Evolutionary conservation across 2,329 filamentous ascomycete genomes (phyloP), one percentile per base, ranked within the genome.

Genomic region (Aspergillus udagawae): DNA sequence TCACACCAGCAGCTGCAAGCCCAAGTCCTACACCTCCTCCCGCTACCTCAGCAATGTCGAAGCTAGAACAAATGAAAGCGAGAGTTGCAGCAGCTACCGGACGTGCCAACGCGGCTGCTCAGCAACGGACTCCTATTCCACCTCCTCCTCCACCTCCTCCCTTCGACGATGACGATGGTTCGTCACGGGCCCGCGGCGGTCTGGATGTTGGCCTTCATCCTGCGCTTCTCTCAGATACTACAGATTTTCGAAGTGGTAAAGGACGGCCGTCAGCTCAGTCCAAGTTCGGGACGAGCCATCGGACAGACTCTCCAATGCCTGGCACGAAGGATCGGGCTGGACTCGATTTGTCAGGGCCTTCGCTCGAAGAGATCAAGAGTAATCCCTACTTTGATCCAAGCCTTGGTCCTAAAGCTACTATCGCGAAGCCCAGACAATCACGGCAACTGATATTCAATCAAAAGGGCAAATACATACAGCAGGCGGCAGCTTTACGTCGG

Each of bases 381-480:
- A 96, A 96, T 64, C 92, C 92, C 0, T 97, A 96, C 72, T 92
- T 89, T 63, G 91, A 95, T 67, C 81, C 88, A 7, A 87, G 78
- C 62, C 74, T 86, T 12, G 82, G 83, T n/a, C 77, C 82, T 4
- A 85, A 88, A 55, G 80, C 81, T 63, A 77, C 79, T 54, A 69
- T 76, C 61, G 80, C 73, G 67, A 90, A 88, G 65, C 80, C 83
- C 41, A 83, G 92, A 52, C 82, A 89, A 61, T 84, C 91, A 10
- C 86, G 90, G 58, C 86, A 90, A 62, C 81, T 99, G 20, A 79
- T 91, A 12, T 97, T 99, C 80, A 96, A 97, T 67, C 87, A 92
- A 65, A 95, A 96, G 73, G 94, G 94, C 53, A 97, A 97, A 82
- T 97, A 96, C 70, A 96, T 97, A 59, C 88, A 92, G 62, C 93